Percentiles rank a stretch among this genome's conserved stretches.
Evolutionary conservation across 176 grass and related monocot species (phyloP).

Genomic region (Thalia dealbata): DNA sequence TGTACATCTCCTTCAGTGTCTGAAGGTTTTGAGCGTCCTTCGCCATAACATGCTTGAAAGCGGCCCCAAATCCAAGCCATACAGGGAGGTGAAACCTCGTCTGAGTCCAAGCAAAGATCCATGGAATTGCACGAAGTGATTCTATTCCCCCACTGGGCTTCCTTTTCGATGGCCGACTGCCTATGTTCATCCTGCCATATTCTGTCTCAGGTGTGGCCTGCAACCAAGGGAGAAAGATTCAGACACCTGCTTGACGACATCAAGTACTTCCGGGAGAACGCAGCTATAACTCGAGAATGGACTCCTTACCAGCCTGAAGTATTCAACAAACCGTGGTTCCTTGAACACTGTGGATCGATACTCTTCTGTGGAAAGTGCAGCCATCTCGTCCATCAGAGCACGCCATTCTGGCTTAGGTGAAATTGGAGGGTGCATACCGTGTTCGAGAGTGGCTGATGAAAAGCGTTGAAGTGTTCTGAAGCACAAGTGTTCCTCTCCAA

Average conservation of each 20-base stretch:
- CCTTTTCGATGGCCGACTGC: constrained; percentile 91
- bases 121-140: constrained; percentile 91
- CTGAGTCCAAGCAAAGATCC: constrained; percentile 99
- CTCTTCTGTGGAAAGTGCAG: constrained; percentile 5
- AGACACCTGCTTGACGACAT: no score
- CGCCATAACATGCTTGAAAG: constrained; percentile 62
- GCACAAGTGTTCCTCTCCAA: constrained; percentile 13
- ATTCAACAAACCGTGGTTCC: constrained; percentile 13
- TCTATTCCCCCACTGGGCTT: constrained; percentile 97
- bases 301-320: constrained; percentile 12
- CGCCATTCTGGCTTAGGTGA: constrained; percentile 20
- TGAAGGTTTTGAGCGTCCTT: constrained; percentile 74
- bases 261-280: not conserved
- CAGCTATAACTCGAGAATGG: not conserved
- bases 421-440: constrained; percentile 16
- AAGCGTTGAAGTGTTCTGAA: constrained; percentile 22
- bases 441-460: constrained; percentile 13
- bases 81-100: constrained; percentile 98
- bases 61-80: constrained; percentile 89
- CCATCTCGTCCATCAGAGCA: constrained; percentile 15
- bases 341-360: constrained; percentile 10
- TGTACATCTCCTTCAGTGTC: constrained; percentile 86
- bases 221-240: constrained; percentile 19
- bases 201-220: constrained; percentile 92
- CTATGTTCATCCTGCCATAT: constrained; percentile 99